Base-by-base conservation (phyloP, 148 eudicot genomes). In the Rheum nobile region DNA sequence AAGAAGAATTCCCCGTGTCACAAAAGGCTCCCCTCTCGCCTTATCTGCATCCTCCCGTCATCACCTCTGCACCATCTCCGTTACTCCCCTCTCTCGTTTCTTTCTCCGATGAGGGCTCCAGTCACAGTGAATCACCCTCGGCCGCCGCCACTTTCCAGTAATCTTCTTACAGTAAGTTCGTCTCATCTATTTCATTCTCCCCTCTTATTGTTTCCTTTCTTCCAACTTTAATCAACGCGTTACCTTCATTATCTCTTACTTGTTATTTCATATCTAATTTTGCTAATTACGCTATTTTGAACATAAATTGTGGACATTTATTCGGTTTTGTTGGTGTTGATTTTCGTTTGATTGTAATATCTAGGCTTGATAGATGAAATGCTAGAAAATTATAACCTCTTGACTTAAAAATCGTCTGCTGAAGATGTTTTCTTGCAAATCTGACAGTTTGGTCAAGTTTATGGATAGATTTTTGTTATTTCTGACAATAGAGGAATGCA, bases 51-150 rank as follows among this genome's bases (percentile, higher is more conserved):
- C n/a, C 1, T 65, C 6, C 38, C 5, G 39, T 34, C 70, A 14
- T 14, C 70, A 29, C 37, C 67, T 8, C 63, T 61, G 67, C 37
- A 29, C 17, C 4, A 4, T 61, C 67, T 28, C 67, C 65, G 14
- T 26, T 26, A n/a, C n/a, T n/a, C n/a, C n/a, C n/a, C n/a, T n/a
- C n/a, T n/a, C n/a, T n/a, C n/a, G 19, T 61, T 6, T 65, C 24
- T 19, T 12, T 28, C 19, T 29, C 70, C 17, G 70, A 65, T 65
- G 70, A 65, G 70, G 70, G 70, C 41, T 31, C 70, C 70, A 65
- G 4, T 65, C 9, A 29, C 70, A 34, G 70, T 16, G 21, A 65
- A 6, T 37, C 41, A 32, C 41, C 14, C 70, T 29, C 22, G 39
- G 1, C 70, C 41, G 70, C 24, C 41, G 39, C 22, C 10, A n/a